Evolutionary conservation across 495 filamentous ascomycete species (phyloP), one percentile per base, ranked within the genome.

Genomic region (Thermochaetoides thermophila): DNA sequence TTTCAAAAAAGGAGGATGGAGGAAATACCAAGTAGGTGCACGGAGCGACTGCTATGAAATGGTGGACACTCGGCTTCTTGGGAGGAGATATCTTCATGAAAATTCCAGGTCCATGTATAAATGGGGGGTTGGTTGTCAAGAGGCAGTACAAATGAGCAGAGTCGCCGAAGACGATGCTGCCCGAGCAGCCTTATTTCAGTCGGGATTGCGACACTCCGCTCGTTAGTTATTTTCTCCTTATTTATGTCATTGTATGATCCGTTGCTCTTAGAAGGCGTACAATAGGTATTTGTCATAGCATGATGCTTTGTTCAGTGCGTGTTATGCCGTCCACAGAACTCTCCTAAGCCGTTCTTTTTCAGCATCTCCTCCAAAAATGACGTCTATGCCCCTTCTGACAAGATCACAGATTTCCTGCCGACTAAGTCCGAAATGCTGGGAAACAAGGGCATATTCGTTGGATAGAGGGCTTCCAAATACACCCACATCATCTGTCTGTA

Each of bases 401-500:
- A 87, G 55, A 2, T 53, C 48, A 34, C 71, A 48, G 7, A 87
- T 53, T 30, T 80, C 68, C 2, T 50, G 39, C 22, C 61, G 59
- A 18, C 39, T 50, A 13, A 89, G 55, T 0, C 55, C 52, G 45
- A 89, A 89, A 47, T 84, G 72, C 50, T 79, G 50, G 3, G 78
- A 73, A 9, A 78, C 77, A 11, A 91, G 68, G 3, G 61, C 49
- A 45, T 86, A 86, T 45, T 92, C 84, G 40, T 84, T 76, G 9
- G 78, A 84, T n/a, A 87, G 55, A 1, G 69, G 66, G 50, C 78
- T 84, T 25, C 71, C 74, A 37, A 92, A 87, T 24, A 89, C 70
- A 2, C 83, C 84, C 14, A 92, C 81, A 55, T 91, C 83, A 54
- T 91, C 83, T 1, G 82, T 91, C 81, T 86, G 40, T n/a, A 13